Base-by-base conservation (phyloP, 2,329 filamentous ascomycete genomes). In the Aspergillus pseudotamarii region DNA sequence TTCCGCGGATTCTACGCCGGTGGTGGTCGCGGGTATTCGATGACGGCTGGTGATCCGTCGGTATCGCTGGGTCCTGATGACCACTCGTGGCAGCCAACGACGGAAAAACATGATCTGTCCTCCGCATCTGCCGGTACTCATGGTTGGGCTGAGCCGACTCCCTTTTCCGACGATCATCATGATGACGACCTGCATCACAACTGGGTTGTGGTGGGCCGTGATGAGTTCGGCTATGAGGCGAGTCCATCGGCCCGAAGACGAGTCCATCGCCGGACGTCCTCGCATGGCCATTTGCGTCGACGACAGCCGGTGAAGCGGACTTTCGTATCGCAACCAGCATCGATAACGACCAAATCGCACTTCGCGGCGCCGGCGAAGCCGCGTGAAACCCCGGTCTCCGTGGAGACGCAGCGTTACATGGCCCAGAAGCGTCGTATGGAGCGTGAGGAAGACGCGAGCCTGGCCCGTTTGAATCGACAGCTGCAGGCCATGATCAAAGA, bases 1-100 rank as follows among this genome's bases (percentile, higher is more conserved):
- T 96, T 97, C 72, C 85, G 86, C 60, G 94, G 94, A 0, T 97
- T 97, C 76, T 89, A 94, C 65, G 93, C 94, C 14, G 94, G 94
- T 9, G 92, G 91, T 3, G 94, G 94, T 10, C 83, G 83, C 64
- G 88, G 88, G 30, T 96, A 94, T 72, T 81, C 85, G 8, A 80
- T 92, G 68, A 75, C 82, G 30, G 63, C 74, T 57, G 59, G 56
- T 26, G 57, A 63, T 56, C 32, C 56, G 41, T 57, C 61, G 4
- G 54, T 43, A 45, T 38, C 38, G 21, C n/a, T 32, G 28, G 55
- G 28, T 6, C 28, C 34, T n/a, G 55, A 53, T 16, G 30, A 57
- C 3, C 50, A 46, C 48, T 12, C 50, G 12, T 55, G 51, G 51
- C 51, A 55, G 62, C 71, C 6, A 68, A 72, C 48, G 59, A 72